phyloP scores from a whole-genome alignment of 768 basidiomycete species.

The Fomitopsis pulvina region DNA sequence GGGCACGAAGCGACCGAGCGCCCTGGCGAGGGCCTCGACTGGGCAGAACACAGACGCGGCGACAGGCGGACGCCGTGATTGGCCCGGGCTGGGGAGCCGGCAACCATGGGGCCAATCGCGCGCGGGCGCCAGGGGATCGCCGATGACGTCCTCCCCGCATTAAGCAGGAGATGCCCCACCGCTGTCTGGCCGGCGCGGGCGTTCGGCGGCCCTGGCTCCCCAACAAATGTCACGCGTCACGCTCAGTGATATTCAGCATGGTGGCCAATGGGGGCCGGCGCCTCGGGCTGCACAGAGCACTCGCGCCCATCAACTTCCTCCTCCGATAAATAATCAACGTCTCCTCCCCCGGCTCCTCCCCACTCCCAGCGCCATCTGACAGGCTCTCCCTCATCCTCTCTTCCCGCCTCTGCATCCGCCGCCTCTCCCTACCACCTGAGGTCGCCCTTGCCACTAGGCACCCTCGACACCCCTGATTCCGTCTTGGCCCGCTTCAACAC shows the following conservation, averaged over 20 bases:
- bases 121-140: neutral
- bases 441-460: neutral
- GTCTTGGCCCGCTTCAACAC: neutral
- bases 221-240: neutral
- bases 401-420: neutral
- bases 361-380: conserved; percentile 1
- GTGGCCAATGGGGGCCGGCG: neutral
- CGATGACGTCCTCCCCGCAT: conserved; percentile 1
- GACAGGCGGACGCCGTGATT: neutral
- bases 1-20: conserved; percentile 1
- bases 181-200: neutral
- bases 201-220: neutral
- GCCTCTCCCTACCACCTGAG: neutral
- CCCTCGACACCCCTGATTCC: neutral
- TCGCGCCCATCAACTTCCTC: neutral
- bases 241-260: neutral
- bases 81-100: neutral
- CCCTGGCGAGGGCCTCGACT: conserved; percentile 1
- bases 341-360: conserved; percentile 2
- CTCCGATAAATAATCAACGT: conserved; percentile 1
- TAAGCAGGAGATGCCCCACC: neutral
- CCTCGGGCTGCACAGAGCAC: neutral
- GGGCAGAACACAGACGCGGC: conserved; percentile 1
- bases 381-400: neutral
- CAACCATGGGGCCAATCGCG: neutral